Evolutionary conservation across 2,329 filamentous ascomycete species (phyloP).

Genomic region (Curvularia lunata): DNA sequence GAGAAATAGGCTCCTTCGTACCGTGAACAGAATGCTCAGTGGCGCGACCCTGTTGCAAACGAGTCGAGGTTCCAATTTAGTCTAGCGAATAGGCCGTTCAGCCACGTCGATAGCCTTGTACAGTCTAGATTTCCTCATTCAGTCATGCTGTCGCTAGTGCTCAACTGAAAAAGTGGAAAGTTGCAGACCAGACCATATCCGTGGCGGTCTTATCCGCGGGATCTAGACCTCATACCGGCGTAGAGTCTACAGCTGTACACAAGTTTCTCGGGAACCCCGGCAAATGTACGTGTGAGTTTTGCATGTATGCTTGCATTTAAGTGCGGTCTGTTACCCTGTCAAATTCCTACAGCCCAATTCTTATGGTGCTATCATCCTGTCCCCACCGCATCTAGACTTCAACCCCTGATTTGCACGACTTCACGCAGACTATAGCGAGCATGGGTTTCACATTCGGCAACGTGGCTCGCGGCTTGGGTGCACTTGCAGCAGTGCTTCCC

Average conservation of each 20-base stretch:
- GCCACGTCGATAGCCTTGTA: slow-evolving; percentile 1
- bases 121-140: not conserved
- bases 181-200: not conserved
- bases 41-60: not conserved
- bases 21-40: not conserved
- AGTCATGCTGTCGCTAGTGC: not conserved
- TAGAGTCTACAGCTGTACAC: not conserved
- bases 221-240: not conserved
- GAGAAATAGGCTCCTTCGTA: not conserved
- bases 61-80: not conserved
- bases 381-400: not conserved
- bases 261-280: not conserved
- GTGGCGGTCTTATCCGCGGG: not conserved
- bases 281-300: not conserved
- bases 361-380: not conserved
- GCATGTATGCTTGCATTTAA: not conserved
- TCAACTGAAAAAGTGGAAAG: not conserved
- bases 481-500: not conserved
- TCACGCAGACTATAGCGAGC: not conserved
- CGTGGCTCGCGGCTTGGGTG: not conserved
- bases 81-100: slow-evolving; percentile 1
- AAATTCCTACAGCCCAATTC: not conserved
- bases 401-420: not conserved
- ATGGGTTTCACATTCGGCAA: not conserved
- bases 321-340: not conserved